A percentile compares a stretch with the other conserved stretches of the same genome.
These are phyloP conservation scores for Candida incommunis DNA, from an alignment of 805 yeast genomes.

Conservation along the genomic window DNA sequence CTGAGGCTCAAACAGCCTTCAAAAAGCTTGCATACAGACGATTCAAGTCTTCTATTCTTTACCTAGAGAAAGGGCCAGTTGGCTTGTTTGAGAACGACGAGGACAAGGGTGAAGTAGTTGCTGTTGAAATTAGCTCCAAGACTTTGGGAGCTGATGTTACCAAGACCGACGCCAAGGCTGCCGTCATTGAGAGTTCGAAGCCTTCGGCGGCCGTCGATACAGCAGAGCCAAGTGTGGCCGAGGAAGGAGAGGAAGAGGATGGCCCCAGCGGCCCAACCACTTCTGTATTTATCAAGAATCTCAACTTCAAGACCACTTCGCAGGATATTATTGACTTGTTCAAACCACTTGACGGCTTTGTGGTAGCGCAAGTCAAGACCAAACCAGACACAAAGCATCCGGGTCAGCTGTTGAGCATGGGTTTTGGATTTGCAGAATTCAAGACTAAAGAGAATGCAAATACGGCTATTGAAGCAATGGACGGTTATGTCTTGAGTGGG, in stretches of 20 bases:
- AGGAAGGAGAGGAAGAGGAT: slow-evolving; percentile 39
- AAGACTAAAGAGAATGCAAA: slow-evolving; percentile 64
- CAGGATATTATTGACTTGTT: slow-evolving; percentile 44
- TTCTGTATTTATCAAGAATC: slow-evolving; percentile 81
- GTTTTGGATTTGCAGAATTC: slow-evolving; percentile 93
- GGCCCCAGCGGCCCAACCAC: slow-evolving; percentile 32
- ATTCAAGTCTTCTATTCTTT: slow-evolving; percentile 73
- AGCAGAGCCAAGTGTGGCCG: slow-evolving; percentile 24
- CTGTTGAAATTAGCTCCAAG: slow-evolving; percentile 10
- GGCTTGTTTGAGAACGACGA: slow-evolving; percentile 44
- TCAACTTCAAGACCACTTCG: slow-evolving; percentile 69
- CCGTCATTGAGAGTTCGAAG: slow-evolving; percentile 4
- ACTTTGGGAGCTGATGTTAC: slow-evolving; percentile 33
- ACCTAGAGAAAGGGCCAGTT: slow-evolving; percentile 88
- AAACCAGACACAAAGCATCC: slow-evolving; percentile 74
- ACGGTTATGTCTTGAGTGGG: slow-evolving; percentile 72
- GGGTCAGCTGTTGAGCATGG: slow-evolving; percentile 75
- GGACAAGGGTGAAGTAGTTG: slow-evolving; percentile 25
- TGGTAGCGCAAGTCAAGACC: slow-evolving; percentile 67
- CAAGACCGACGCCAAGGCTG: slow-evolving; percentile 24
- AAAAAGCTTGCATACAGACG: slow-evolving; percentile 76
- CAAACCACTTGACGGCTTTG: slow-evolving; percentile 62
- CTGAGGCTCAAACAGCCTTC: slow-evolving; percentile 82
- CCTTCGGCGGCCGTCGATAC: slow-evolving; percentile 18
- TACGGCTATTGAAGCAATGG: slow-evolving; percentile 56